phyloP scores from a whole-genome alignment of 352 stramenopile genomes.

The Pythium grandisporangium region DNA sequence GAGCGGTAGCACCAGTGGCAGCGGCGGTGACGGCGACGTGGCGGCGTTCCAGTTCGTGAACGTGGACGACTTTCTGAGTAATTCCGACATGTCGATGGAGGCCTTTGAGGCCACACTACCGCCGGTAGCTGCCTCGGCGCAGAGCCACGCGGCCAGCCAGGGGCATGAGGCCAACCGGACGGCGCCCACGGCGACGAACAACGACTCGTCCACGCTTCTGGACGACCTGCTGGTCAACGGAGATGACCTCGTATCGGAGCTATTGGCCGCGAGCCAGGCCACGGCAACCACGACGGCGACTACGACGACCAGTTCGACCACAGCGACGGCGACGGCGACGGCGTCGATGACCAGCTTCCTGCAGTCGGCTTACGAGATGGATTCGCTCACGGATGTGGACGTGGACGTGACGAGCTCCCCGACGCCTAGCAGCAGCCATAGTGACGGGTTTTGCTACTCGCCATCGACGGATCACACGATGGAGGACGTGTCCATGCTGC shows the following conservation, averaged over 20 bases:
- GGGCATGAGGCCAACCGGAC: not conserved
- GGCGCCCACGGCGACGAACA: not conserved
- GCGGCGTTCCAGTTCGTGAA: conserved; percentile 10
- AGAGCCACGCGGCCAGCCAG: not conserved
- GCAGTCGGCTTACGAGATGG: too few species aligned
- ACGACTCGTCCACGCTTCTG: conserved; percentile 11
- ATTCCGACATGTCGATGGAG: conserved; percentile 11
- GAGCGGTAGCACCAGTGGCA: not conserved
- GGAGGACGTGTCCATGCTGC: conserved; percentile 3
- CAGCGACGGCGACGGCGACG: too few species aligned
- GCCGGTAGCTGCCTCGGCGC: not conserved
- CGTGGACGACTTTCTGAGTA: conserved; percentile 19
- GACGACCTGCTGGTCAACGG: conserved; percentile 41
- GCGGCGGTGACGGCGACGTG: not conserved
- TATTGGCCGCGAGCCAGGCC: too few species aligned
- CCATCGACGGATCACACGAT: conserved; percentile 1
- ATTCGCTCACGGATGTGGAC: too few species aligned
- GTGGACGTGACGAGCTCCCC: too few species aligned
- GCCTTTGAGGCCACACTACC: conserved; percentile 5
- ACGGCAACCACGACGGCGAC: too few species aligned
- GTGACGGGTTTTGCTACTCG: too few species aligned
- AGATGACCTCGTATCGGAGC: conserved; percentile 44
- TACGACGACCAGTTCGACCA: too few species aligned
- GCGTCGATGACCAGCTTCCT: too few species aligned
- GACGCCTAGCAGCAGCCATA: too few species aligned